Base-by-base conservation (phyloP, 768 basidiomycete genomes). In the Lentinula detonsa region DNA sequence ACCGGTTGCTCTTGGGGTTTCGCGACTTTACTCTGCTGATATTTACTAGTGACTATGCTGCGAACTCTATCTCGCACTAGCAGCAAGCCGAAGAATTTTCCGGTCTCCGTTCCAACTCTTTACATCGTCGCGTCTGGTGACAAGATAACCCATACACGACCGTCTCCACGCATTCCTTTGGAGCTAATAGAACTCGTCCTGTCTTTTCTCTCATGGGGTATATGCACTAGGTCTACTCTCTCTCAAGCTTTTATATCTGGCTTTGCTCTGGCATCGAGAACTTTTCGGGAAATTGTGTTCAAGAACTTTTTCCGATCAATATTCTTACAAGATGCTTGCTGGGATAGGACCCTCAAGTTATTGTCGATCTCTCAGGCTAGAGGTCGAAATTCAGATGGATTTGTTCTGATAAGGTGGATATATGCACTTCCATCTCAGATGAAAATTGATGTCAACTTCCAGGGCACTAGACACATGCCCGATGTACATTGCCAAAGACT, bases 241-340 rank as follows among this genome's bases (percentile, higher is more conserved):
- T 65, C 68, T 28, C 79, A 79, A 60, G 63, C 63, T 35, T 75
- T 84, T 45, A 65, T 65, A 7, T 65, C 79, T 7, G 70, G 46
- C 21, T 48, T 81, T 39, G 75, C 77, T 16, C 69, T 78, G 31
- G 75, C 74, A 18, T 84, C 76, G 8, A 72, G 67, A 18, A 68
- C 67, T 31, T 71, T 84, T 65, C 76, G 84, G 34, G 68, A 68
- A 34, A 70, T 84, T 37, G 70, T 74, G 58, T 63, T 85, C 56
- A 77, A 77, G 66, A 71, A 66, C 57, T 72, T 73, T 66, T 50
- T 65, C 35, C 48, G 54, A 37, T 35, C 28, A 1, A 33, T 49
- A 48, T 10, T 66, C 67, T 40, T 59, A 63, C 11, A 66, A 59
- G 42, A 66, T 70, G 15, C 61, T 68, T 53, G 67, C 60, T 75